A percentile compares a stretch with the other conserved stretches of the same genome.
phyloP scores from a whole-genome alignment of 805 yeast genomes.

The Cyberlindnera lachancei region DNA sequence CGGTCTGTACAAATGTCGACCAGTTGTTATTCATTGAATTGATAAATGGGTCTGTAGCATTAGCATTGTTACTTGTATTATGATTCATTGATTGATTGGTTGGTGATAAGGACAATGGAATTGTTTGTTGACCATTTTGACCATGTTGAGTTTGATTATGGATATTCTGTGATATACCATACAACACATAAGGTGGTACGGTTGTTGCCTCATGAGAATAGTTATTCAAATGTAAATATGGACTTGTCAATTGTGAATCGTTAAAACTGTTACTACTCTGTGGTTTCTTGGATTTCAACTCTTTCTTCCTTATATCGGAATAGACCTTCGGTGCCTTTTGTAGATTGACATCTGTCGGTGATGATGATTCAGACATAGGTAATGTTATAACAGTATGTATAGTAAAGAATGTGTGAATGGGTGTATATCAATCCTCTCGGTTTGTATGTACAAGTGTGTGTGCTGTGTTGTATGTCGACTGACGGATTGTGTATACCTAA shows the following conservation, averaged over 20 bases:
- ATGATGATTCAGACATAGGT: not conserved
- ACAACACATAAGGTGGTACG: slow-evolving; percentile 61
- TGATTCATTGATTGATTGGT: too few relatives aligned
- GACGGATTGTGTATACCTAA: too few relatives aligned
- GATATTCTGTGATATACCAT: slow-evolving; percentile 31
- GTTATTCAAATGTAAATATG: slow-evolving; percentile 21
- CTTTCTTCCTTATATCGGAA: not conserved
- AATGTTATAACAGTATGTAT: not conserved
- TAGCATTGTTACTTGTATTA: not conserved
- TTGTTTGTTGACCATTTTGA: not conserved
- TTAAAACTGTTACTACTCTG: too few relatives aligned
- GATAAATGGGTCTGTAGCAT: slow-evolving; percentile 26
- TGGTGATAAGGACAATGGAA: too few relatives aligned
- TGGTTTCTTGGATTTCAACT: slow-evolving; percentile 1
- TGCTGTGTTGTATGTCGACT: too few relatives aligned
- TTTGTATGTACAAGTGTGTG: too few relatives aligned
- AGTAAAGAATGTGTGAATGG: too few relatives aligned
- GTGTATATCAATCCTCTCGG: too few relatives aligned
- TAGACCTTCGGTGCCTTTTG: not conserved
- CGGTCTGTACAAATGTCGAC: slow-evolving; percentile 41
- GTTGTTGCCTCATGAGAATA: slow-evolving; percentile 35
- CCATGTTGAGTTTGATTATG: not conserved
- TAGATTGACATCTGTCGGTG: not conserved
- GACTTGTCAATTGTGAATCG: slow-evolving; percentile 5
- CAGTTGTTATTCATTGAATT: slow-evolving; percentile 38